phyloP scores from a whole-genome alignment of 352 stramenopile species.

The Globisporangium okanoganense region DNA sequence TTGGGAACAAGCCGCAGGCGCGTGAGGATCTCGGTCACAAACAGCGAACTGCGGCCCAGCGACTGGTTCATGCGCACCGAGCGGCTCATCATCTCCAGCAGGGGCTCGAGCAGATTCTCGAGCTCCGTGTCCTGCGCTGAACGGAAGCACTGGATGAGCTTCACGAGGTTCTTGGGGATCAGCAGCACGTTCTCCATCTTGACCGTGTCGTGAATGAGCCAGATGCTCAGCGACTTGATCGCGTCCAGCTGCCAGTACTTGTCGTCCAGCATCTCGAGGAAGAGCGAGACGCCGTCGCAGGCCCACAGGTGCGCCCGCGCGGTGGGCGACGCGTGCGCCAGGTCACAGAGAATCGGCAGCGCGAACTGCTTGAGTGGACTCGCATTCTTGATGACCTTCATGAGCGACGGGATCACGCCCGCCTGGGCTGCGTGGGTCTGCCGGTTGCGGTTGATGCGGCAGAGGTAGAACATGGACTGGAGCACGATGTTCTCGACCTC shows the following conservation, averaged over 20 bases:
- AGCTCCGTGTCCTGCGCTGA: slow-evolving; percentile 66
- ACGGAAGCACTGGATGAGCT: slow-evolving; percentile 70
- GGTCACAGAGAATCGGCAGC: slow-evolving; percentile 88
- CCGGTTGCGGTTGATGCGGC: slow-evolving; percentile 88
- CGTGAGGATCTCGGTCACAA: slow-evolving; percentile 81
- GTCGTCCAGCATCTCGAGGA: slow-evolving; percentile 85
- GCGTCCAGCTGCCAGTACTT: slow-evolving; percentile 90
- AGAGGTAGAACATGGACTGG: slow-evolving; percentile 92
- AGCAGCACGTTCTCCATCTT: slow-evolving; percentile 83
- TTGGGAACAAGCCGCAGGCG: slow-evolving; percentile 79
- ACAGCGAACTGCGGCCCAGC: slow-evolving; percentile 80
- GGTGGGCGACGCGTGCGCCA: slow-evolving; percentile 86
- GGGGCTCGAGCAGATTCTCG: slow-evolving; percentile 74
- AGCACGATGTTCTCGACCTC: slow-evolving; percentile 91
- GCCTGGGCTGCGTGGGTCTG: slow-evolving; percentile 87
- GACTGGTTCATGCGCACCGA: slow-evolving; percentile 80
- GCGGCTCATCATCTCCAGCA: slow-evolving; percentile 76
- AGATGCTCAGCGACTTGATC: slow-evolving; percentile 86
- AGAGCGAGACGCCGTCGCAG: slow-evolving; percentile 78
- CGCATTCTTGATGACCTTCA: slow-evolving; percentile 76
- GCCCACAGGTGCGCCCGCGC: slow-evolving; percentile 84
- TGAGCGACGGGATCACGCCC: slow-evolving; percentile 89
- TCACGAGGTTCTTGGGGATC: slow-evolving; percentile 55
- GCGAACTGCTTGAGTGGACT: slow-evolving; percentile 92
- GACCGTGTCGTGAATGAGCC: slow-evolving; percentile 79